These are phyloP conservation scores for Microbotryum lychnidis-dioicae DNA, from an alignment of 1,284 basidiomycete genomes.

Conservation along the genomic window DNA sequence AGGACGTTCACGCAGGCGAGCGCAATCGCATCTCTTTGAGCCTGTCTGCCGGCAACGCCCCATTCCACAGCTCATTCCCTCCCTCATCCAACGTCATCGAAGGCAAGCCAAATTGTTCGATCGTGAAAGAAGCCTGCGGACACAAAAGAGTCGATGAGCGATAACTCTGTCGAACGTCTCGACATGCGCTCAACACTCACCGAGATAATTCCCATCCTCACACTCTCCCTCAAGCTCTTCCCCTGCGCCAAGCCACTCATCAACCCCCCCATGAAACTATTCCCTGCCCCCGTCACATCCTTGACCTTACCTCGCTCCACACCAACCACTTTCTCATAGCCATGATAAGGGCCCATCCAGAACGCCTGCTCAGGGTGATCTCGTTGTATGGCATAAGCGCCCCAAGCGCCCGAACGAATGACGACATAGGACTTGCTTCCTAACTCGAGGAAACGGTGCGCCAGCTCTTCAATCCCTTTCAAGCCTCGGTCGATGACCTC, in stretches of 20 bases:
- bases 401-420: constrained; percentile 66
- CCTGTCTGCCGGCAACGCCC: constrained; percentile 9
- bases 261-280: constrained; percentile 56
- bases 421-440: constrained; percentile 50
- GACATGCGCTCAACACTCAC: constrained; percentile 33
- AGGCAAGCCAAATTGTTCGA: constrained; percentile 55
- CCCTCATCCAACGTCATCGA: not conserved
- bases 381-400: constrained; percentile 55
- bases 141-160: too few relatives aligned
- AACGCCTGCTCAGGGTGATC: constrained; percentile 43
- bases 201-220: constrained; percentile 61
- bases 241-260: constrained; percentile 30
- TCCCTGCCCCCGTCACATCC: constrained; percentile 84
- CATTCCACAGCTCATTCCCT: constrained; percentile 28
- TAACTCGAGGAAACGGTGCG: constrained; percentile 21
- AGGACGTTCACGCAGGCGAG: not conserved
- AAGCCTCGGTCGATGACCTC: constrained; percentile 8
- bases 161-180: too few relatives aligned
- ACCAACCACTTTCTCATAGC: constrained; percentile 25
- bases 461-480: constrained; percentile 27
- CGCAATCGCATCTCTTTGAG: constrained; percentile 14
- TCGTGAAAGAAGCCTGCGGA: constrained; percentile 56
- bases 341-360: constrained; percentile 77
- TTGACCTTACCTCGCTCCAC: constrained; percentile 51
- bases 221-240: constrained; percentile 6